Conservation (phyloP, 1,284 basidiomycete species). For the Peniophora sp. region DNA sequence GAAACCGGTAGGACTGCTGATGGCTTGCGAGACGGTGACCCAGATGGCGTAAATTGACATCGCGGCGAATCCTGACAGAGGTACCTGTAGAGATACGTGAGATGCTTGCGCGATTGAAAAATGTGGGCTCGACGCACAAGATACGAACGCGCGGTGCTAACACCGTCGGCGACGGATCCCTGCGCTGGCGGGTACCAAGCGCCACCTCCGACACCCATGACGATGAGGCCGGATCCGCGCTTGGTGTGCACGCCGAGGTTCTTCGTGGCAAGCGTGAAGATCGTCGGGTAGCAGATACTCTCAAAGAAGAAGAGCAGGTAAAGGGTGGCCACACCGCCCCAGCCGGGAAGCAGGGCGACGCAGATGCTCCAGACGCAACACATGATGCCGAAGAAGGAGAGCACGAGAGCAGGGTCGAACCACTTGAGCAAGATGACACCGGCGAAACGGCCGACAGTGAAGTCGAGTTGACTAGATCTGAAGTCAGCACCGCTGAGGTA, state of each 20-base stretch:
- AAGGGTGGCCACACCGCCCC: constrained; percentile 52
- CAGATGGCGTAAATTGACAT: constrained; percentile 57
- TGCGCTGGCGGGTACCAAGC: constrained; percentile 73
- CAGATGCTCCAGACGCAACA: constrained; percentile 49
- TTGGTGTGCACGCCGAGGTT: constrained; percentile 67
- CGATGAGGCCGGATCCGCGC: constrained; percentile 61
- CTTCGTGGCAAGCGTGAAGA: constrained; percentile 67
- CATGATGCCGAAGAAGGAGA: constrained; percentile 44
- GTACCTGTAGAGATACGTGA: constrained; percentile 9
- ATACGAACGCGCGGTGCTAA: constrained; percentile 46
- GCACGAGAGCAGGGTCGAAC: constrained; percentile 58
- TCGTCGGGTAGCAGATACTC: constrained; percentile 62
- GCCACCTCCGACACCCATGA: constrained; percentile 71
- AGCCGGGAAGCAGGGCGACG: constrained; percentile 44
- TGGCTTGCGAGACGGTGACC: constrained; percentile 42
- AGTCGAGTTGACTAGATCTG: constrained; percentile 44
- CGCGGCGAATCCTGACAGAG: constrained; percentile 49
- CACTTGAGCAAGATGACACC: constrained; percentile 57
- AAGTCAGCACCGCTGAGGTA: no score
- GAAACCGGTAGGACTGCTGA: constrained; percentile 34
- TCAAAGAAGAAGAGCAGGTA: constrained; percentile 76
- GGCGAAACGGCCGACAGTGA: constrained; percentile 61
- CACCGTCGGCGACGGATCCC: constrained; percentile 54
- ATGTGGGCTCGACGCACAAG: constrained; percentile 26
- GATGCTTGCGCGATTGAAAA: no score